Evolutionary conservation across 179 eudicot species (phyloP).

Genomic region (Actinidia arguta): DNA sequence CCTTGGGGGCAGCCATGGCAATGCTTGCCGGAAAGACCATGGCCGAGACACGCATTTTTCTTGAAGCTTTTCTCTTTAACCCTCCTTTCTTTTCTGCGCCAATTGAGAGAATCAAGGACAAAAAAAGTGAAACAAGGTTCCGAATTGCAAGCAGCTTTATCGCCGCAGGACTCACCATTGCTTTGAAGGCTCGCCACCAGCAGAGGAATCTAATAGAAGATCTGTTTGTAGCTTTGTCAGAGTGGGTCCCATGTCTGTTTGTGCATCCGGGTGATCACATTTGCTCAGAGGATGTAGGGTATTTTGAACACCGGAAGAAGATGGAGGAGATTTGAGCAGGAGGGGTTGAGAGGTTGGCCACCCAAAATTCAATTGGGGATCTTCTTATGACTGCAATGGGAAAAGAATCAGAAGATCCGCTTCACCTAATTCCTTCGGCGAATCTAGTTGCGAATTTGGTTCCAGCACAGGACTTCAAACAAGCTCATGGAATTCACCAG

Average conservation of each 20-base stretch:
- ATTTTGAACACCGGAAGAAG: slow-evolving; percentile 78
- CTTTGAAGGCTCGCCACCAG: slow-evolving; percentile 42
- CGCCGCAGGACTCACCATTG: slow-evolving; percentile 88
- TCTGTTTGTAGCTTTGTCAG: slow-evolving; percentile 55
- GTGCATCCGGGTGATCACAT: slow-evolving; percentile 78
- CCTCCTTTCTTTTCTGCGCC: slow-evolving; percentile 91
- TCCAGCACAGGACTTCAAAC: slow-evolving; percentile 44
- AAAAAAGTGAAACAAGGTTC: slow-evolving; percentile 86
- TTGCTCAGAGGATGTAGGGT: slow-evolving; percentile 87
- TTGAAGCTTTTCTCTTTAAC: slow-evolving; percentile 80
- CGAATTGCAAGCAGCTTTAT: slow-evolving; percentile 84
- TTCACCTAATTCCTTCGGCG: slow-evolving; percentile 76
- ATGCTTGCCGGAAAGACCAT: slow-evolving; percentile 84
- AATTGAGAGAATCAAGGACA: slow-evolving; percentile 74
- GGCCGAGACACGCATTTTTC: slow-evolving; percentile 62
- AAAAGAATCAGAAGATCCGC: slow-evolving; percentile 52
- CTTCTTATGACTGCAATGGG: slow-evolving; percentile 68
- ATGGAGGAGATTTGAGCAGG: slow-evolving; percentile 87
- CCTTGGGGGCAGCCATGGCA: slow-evolving; percentile 92
- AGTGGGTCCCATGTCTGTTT: slow-evolving; percentile 74
- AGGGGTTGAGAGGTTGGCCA: slow-evolving; percentile 69
- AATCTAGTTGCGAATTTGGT: slow-evolving; percentile 52
- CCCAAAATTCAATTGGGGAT: slow-evolving; percentile 80
- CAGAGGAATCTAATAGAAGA: slow-evolving; percentile 38
- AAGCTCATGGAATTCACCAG: slow-evolving; percentile 84